Conservation (phyloP, 768 basidiomycete species). For the Pleurotus tuber-regium region DNA sequence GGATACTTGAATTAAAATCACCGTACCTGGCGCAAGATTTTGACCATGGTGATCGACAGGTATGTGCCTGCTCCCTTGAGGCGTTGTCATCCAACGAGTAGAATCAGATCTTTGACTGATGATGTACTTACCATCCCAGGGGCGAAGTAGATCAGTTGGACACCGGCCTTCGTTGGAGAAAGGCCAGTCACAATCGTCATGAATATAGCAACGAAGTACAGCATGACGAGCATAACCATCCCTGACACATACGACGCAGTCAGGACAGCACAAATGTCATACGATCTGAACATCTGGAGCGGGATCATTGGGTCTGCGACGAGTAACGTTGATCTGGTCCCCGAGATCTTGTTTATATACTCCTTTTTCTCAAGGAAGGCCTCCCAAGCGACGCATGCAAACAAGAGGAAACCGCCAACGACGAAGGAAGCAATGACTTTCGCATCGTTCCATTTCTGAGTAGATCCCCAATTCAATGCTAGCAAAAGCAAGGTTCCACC, state of each 20-base stretch:
- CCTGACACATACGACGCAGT: conserved; percentile 39
- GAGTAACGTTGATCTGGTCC: conserved; percentile 10
- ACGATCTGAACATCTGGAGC: conserved; percentile 37
- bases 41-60: conserved; percentile 32
- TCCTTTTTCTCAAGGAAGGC: conserved; percentile 31
- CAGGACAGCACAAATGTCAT: conserved; percentile 37
- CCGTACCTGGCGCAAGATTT: conserved; percentile 28
- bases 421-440: conserved; percentile 47
- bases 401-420: conserved; percentile 40
- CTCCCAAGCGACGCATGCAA: conserved; percentile 42
- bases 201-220: conserved; percentile 55
- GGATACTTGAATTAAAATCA: neutral
- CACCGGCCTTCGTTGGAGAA: conserved; percentile 37
- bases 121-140: conserved; percentile 40
- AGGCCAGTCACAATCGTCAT: conserved; percentile 43
- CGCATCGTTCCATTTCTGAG: conserved; percentile 34
- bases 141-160: conserved; percentile 50
- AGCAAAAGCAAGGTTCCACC: conserved; percentile 46
- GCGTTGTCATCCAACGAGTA: neutral
- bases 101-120: neutral
- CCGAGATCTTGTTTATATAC: neutral
- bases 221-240: conserved; percentile 49
- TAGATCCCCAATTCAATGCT: conserved; percentile 51
- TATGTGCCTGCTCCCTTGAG: conserved; percentile 36
- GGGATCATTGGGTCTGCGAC: conserved; percentile 44